These are phyloP conservation scores for Artemisia princeps DNA, from an alignment of 140 eudicot genomes.

Conservation along the genomic window DNA sequence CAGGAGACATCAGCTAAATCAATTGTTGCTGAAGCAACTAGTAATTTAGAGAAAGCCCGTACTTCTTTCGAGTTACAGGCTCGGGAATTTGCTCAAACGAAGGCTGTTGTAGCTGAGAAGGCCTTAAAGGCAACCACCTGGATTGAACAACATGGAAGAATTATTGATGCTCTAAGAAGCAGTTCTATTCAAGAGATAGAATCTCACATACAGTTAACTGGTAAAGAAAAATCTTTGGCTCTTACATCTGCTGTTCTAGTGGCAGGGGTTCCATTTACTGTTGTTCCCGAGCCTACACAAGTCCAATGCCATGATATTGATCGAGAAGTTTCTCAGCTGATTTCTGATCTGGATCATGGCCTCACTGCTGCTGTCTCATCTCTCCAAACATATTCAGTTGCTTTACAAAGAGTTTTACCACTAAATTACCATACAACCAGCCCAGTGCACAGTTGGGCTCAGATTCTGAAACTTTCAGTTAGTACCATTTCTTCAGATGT, in stretches of 20 bases:
- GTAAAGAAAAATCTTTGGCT: constrained; percentile 60
- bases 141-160: constrained; percentile 83
- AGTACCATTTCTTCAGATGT: constrained; percentile 62
- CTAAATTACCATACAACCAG: constrained; percentile 83
- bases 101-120: constrained; percentile 63
- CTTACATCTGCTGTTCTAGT: constrained; percentile 80
- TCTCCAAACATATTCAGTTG: constrained; percentile 78
- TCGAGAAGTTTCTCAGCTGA: constrained; percentile 65
- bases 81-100: constrained; percentile 70
- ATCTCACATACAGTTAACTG: constrained; percentile 40
- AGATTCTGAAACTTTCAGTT: constrained; percentile 54
- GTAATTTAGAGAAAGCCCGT: constrained; percentile 52
- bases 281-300: constrained; percentile 99
- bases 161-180: constrained; percentile 84
- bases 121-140: constrained; percentile 71
- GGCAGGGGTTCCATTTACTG: constrained; percentile 91
- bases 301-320: constrained; percentile 89
- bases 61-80: constrained; percentile 65
- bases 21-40: constrained; percentile 64
- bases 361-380: constrained; percentile 62
- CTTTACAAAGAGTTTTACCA: constrained; percentile 85
- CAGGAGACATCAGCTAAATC: constrained; percentile 85
- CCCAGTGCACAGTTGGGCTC: constrained; percentile 91
- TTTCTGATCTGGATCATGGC: constrained; percentile 66
- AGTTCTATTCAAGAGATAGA: constrained; percentile 59